A percentile compares a stretch with the other conserved stretches of the same genome.
These are phyloP conservation scores for Hypoxylon sp. DNA, from an alignment of 2,329 filamentous ascomycete species.

Conservation along the genomic window DNA sequence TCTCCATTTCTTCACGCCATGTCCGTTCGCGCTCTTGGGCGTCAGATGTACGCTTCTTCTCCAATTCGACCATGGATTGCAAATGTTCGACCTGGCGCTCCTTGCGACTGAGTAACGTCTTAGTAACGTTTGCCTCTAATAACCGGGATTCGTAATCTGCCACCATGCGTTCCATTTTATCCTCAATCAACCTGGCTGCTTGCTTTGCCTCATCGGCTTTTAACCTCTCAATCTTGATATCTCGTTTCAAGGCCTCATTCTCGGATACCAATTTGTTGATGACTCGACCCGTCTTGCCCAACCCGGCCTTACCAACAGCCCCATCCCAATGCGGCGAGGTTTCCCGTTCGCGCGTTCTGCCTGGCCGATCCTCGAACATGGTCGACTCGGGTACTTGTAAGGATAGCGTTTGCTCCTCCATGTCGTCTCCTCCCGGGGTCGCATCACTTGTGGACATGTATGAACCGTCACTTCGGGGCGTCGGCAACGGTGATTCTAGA, in stretches of 20 bases:
- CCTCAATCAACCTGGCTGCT: constrained; percentile 71
- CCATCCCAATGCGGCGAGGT: constrained; percentile 64
- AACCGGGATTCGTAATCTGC: constrained; percentile 75
- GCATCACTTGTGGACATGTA: constrained; percentile 41
- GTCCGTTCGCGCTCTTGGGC: constrained; percentile 67
- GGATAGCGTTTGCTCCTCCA: constrained; percentile 28
- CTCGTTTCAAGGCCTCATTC: constrained; percentile 79
- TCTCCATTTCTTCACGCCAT: constrained; percentile 72
- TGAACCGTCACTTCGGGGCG: constrained; percentile 30
- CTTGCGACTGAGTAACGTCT: constrained; percentile 73
- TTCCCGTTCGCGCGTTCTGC: constrained; percentile 47
- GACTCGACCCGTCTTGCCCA: constrained; percentile 78
- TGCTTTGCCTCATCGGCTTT: constrained; percentile 76
- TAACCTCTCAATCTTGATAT: constrained; percentile 71
- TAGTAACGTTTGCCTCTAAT: constrained; percentile 75
- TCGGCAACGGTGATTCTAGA: constrained; percentile 20
- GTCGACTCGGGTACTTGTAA: constrained; percentile 51
- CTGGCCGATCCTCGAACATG: constrained; percentile 42
- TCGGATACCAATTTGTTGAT: constrained; percentile 85
- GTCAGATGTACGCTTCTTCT: constrained; percentile 67
- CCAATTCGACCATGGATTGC: constrained; percentile 68
- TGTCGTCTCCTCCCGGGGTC: constrained; percentile 35
- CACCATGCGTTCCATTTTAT: constrained; percentile 74
- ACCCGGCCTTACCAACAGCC: constrained; percentile 72
- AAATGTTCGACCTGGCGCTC: constrained; percentile 78